phyloP scores from a whole-genome alignment of 2,329 filamentous ascomycete genomes.

The Fusarium napiforme region DNA sequence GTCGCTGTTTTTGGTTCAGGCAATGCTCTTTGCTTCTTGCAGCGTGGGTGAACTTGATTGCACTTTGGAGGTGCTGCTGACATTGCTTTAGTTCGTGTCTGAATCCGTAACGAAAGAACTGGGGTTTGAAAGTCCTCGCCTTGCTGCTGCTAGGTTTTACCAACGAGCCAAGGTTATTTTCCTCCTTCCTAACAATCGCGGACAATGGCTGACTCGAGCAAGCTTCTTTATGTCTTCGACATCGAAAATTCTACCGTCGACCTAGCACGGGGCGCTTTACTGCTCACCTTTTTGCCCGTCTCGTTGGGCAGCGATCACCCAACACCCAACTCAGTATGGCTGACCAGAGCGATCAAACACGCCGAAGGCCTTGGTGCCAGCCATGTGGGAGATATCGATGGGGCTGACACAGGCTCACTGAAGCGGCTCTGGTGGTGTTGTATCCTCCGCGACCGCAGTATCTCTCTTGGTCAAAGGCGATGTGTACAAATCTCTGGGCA shows the following conservation, averaged over 20 bases:
- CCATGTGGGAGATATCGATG: neutral
- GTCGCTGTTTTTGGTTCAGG: neutral
- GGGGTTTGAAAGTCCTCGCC: neutral
- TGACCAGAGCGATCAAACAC: neutral
- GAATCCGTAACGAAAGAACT: neutral
- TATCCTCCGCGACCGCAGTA: neutral
- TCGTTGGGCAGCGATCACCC: neutral
- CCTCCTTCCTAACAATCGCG: rapidly evolving
- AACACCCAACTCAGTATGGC: neutral
- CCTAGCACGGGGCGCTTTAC: neutral
- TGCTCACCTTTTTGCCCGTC: neutral
- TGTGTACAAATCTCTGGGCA: neutral
- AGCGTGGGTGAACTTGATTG: neutral
- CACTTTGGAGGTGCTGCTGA: neutral
- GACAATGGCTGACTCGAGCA: neutral
- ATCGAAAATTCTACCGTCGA: neutral
- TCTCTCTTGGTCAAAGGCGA: neutral
- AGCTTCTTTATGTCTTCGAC: neutral
- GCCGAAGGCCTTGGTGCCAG: neutral
- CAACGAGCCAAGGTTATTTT: neutral
- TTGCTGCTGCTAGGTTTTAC: neutral
- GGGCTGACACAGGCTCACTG: neutral
- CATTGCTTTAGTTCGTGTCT: neutral
- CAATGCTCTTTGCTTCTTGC: neutral
- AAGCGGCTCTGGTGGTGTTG: neutral